Percentiles rank a stretch among this genome's conserved stretches.
phyloP scores from a whole-genome alignment of 108 stramenopile species.

The Pseudonitzschia delicatissima region DNA sequence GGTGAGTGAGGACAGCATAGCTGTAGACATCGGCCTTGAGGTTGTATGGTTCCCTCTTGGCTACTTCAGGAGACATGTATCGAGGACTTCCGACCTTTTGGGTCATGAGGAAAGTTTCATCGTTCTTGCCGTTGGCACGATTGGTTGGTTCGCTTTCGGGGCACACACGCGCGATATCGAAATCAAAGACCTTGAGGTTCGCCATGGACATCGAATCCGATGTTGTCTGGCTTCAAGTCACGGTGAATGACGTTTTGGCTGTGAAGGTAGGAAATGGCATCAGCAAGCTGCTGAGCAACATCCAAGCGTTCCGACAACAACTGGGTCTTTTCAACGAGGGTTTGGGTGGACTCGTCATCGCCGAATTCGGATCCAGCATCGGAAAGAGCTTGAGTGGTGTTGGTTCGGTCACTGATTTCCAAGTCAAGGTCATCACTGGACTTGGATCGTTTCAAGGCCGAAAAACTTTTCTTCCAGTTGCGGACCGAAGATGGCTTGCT shows the following conservation, averaged over 20 bases:
- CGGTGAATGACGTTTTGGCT: slow-evolving; percentile 37
- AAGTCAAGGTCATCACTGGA: neutral
- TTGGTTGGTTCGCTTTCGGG: neutral
- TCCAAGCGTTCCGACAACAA: slow-evolving; percentile 16
- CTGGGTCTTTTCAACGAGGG: neutral
- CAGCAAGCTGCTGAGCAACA: slow-evolving; percentile 24
- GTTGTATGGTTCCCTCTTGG: slow-evolving; percentile 55
- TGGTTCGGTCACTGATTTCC: neutral
- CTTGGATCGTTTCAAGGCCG: neutral
- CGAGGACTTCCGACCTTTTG: slow-evolving; percentile 43
- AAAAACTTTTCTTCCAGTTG: neutral
- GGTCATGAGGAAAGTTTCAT: slow-evolving; percentile 26
- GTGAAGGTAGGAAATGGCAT: slow-evolving; percentile 47
- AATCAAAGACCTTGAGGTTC: slow-evolving; percentile 42
- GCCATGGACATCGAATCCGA: slow-evolving; percentile 54
- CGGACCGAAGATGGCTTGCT: neutral
- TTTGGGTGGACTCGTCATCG: neutral
- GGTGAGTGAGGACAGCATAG: slow-evolving; percentile 45
- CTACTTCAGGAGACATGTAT: slow-evolving; percentile 82
- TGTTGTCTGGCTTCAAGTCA: slow-evolving; percentile 68
- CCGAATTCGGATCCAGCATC: neutral
- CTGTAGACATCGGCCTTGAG: slow-evolving; percentile 69
- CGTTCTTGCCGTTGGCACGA: neutral
- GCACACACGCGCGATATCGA: slow-evolving; percentile 31
- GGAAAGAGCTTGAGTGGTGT: neutral